A percentile compares a stretch with the other conserved stretches of the same genome.
Conservation (phyloP, 2,329 filamentous ascomycete genomes). For the Pezicula radicicola region DNA sequence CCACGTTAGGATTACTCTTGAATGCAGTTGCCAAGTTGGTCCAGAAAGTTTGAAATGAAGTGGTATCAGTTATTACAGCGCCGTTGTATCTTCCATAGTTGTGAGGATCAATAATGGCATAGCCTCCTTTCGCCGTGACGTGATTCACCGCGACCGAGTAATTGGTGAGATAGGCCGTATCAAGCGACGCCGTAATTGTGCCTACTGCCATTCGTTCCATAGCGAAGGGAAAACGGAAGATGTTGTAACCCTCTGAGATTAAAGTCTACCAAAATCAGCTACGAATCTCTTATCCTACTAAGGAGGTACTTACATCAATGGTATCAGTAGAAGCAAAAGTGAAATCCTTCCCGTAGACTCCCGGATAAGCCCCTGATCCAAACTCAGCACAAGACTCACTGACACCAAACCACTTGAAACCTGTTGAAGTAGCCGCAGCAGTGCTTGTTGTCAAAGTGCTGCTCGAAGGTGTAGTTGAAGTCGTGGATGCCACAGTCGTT, state of each 20-base stretch:
- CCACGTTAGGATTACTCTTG: slow-evolving; percentile 33
- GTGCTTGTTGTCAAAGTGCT: not conserved
- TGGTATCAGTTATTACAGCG: slow-evolving; percentile 32
- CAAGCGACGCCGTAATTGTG: slow-evolving; percentile 39
- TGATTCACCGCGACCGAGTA: slow-evolving; percentile 39
- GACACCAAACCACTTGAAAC: slow-evolving; percentile 12
- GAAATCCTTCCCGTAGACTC: slow-evolving; percentile 53
- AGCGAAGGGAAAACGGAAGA: slow-evolving; percentile 32
- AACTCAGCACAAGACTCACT: slow-evolving; percentile 61
- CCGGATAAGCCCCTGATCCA: slow-evolving; percentile 52
- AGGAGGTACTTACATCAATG: not conserved
- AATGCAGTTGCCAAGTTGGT: slow-evolving; percentile 35
- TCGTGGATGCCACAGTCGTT: not conserved
- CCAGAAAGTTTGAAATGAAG: slow-evolving; percentile 39
- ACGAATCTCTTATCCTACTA: too few relatives aligned
- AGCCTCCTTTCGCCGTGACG: slow-evolving; percentile 40
- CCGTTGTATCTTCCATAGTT: slow-evolving; percentile 47
- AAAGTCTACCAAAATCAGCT: not conserved
- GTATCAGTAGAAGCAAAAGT: slow-evolving; percentile 50
- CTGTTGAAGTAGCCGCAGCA: not conserved
- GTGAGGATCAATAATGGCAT: slow-evolving; percentile 46
- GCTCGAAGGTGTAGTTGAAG: too few relatives aligned
- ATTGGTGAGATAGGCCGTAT: slow-evolving; percentile 40
- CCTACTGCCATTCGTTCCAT: slow-evolving; percentile 56
- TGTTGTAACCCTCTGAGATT: slow-evolving; percentile 1